Percentiles rank a stretch among this genome's conserved stretches.
Evolutionary conservation across 352 stramenopile genomes (phyloP).

Genomic region (Globisporangium radiosum): DNA sequence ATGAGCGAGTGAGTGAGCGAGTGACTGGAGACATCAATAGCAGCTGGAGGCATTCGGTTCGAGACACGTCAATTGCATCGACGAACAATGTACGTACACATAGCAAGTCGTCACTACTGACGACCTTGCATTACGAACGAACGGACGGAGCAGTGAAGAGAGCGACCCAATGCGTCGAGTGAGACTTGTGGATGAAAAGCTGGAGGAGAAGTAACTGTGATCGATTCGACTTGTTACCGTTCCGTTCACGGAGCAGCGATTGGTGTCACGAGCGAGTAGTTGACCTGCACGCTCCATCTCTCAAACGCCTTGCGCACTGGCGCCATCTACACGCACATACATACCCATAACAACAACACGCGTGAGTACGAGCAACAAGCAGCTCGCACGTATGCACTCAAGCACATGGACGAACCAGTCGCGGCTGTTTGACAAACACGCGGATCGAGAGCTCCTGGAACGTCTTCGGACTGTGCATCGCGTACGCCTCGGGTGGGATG

Average conservation of each 20-base stretch:
- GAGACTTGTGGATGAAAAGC: too few relatives aligned
- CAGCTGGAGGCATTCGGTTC: background rate
- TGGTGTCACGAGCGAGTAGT: conserved; percentile 37
- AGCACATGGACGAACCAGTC: conserved; percentile 29
- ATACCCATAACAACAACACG: background rate
- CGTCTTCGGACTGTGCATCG: conserved; percentile 53
- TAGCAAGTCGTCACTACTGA: too few relatives aligned
- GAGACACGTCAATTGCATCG: too few relatives aligned
- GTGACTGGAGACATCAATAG: background rate
- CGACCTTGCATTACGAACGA: too few relatives aligned
- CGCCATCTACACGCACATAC: conserved; percentile 15
- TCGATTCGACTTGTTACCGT: background rate
- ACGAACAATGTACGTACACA: too few relatives aligned
- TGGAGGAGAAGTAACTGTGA: too few relatives aligned
- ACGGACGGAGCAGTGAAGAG: too few relatives aligned
- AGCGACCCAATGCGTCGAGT: too few relatives aligned
- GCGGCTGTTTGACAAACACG: conserved; percentile 59
- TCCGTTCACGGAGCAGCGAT: background rate
- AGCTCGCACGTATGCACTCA: background rate
- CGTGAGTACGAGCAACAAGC: background rate
- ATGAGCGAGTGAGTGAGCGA: background rate
- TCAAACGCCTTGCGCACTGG: conserved; percentile 52
- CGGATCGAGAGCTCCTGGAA: conserved; percentile 71
- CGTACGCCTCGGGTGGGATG: conserved; percentile 46
- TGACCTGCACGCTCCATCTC: conserved; percentile 42